Percentiles rank a stretch among this genome's conserved stretches.
phyloP scores from a whole-genome alignment of 2,329 filamentous ascomycete species.

The Graphilbum sp. region DNA sequence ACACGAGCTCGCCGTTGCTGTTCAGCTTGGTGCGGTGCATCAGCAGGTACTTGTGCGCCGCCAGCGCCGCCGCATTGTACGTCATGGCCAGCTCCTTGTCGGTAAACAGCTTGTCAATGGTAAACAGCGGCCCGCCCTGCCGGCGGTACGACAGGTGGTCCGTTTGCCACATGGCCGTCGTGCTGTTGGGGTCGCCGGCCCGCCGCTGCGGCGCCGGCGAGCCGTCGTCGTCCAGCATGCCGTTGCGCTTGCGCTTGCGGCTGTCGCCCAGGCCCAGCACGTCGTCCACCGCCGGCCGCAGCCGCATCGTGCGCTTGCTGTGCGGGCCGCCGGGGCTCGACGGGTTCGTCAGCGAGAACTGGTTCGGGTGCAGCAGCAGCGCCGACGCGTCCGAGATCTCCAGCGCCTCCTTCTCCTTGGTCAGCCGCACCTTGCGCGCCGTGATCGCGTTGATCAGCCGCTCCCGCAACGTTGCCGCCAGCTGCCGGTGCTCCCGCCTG shows the following conservation, averaged over 20 bases:
- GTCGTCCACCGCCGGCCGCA: slow-evolving; percentile 45
- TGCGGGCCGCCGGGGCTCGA: slow-evolving; percentile 46
- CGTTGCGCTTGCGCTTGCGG: slow-evolving; percentile 47
- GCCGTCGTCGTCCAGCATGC: slow-evolving; percentile 35
- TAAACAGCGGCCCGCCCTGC: slow-evolving; percentile 44
- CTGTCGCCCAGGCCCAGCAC: slow-evolving; percentile 34
- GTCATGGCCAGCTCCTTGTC: slow-evolving; percentile 52
- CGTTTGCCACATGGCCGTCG: slow-evolving; percentile 45
- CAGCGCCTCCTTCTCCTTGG: slow-evolving; percentile 50
- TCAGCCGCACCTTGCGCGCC: slow-evolving; percentile 46
- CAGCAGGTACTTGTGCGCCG: slow-evolving; percentile 44
- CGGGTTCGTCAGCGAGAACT: slow-evolving; percentile 50
- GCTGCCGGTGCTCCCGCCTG: slow-evolving; percentile 40
- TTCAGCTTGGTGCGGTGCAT: slow-evolving; percentile 35
- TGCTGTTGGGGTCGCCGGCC: slow-evolving; percentile 36
- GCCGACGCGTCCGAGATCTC: slow-evolving; percentile 52
- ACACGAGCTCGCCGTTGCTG: slow-evolving; percentile 30
- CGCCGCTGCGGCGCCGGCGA: slow-evolving; percentile 43
- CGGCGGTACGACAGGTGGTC: slow-evolving; percentile 39
- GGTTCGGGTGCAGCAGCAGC: slow-evolving; percentile 28
- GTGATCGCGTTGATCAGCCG: slow-evolving; percentile 50
- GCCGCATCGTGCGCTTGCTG: slow-evolving; percentile 44
- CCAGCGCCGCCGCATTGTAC: slow-evolving; percentile 45
- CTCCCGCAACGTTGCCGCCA: slow-evolving; percentile 45
- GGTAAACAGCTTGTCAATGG: slow-evolving; percentile 54